Conservation (phyloP, 2,329 filamentous ascomycete species). For the Botrytis tulipae region DNA sequence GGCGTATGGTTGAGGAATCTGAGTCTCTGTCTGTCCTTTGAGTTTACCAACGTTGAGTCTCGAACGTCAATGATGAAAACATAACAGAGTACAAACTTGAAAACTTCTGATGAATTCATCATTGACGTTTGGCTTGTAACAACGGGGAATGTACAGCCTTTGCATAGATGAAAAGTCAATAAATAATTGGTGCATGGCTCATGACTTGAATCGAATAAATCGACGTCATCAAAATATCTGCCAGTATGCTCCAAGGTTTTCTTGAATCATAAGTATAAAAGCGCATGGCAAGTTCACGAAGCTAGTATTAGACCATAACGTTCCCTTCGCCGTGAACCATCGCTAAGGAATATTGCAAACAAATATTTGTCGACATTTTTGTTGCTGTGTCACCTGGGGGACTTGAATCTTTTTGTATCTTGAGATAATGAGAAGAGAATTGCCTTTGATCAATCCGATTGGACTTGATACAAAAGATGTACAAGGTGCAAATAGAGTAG, state of each 20-base stretch:
- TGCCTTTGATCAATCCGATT: neutral
- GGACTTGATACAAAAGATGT: neutral
- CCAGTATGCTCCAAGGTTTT: neutral
- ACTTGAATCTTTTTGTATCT: neutral
- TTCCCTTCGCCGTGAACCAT: neutral
- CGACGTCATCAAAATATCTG: neutral
- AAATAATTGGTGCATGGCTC: no score
- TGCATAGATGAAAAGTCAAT: no score
- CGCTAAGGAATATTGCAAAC: neutral
- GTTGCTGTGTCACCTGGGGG: neutral
- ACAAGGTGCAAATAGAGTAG: neutral
- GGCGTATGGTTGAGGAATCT: no score
- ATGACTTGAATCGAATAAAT: neutral
- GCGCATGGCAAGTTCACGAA: neutral
- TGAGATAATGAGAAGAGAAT: neutral
- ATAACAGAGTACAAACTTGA: neutral
- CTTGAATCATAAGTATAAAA: neutral
- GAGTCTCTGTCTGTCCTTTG: neutral
- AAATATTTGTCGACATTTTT: neutral
- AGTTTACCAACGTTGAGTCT: no score
- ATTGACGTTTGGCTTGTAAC: neutral
- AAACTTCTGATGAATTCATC: neutral
- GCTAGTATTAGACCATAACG: neutral
- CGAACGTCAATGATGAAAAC: neutral
- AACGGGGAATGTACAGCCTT: neutral